A percentile compares a stretch with the other conserved stretches of the same genome.
phyloP scores from a whole-genome alignment of 2,329 filamentous ascomycete genomes.

The Pseudocercospora crystallina region DNA sequence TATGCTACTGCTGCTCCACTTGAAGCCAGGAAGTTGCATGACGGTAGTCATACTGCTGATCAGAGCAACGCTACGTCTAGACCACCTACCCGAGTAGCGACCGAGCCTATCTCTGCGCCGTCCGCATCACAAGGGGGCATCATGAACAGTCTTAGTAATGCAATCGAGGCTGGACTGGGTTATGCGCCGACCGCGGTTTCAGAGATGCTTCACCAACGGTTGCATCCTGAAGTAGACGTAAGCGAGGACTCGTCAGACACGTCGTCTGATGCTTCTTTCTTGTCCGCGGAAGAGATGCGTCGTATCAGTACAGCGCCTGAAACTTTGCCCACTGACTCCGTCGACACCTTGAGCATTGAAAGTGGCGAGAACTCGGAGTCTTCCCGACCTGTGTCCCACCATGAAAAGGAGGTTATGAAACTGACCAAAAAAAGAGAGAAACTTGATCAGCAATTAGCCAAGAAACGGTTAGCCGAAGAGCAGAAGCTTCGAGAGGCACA shows the following conservation, averaged over 20 bases:
- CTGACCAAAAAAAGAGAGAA: conserved; percentile 61
- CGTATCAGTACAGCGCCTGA: conserved; percentile 32
- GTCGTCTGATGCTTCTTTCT: conserved; percentile 38
- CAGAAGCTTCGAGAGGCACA: conserved; percentile 40
- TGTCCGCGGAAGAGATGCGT: conserved; percentile 44
- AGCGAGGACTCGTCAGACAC: conserved; percentile 26
- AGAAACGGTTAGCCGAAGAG: conserved; percentile 55
- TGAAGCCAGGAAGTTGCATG: neutral
- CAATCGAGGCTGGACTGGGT: conserved; percentile 33
- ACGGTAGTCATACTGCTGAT: no score
- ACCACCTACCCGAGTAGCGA: neutral
- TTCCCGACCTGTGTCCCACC: conserved; percentile 23
- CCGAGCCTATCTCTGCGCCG: conserved; percentile 7
- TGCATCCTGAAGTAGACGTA: conserved; percentile 17
- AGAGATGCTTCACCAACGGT: conserved; percentile 26
- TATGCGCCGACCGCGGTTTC: conserved; percentile 37
- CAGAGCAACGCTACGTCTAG: no score
- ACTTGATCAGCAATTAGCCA: conserved; percentile 62
- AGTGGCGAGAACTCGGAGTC: conserved; percentile 22
- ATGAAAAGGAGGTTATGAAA: conserved; percentile 66
- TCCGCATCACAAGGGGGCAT: conserved; percentile 27
- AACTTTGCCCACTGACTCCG: conserved; percentile 25
- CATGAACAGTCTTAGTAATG: conserved; percentile 30
- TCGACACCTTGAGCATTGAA: conserved; percentile 25
- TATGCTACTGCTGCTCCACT: conserved; percentile 1